These are phyloP conservation scores for Dioscorea dumetorum DNA, from an alignment of 106 monocot species.

Conservation along the genomic window DNA sequence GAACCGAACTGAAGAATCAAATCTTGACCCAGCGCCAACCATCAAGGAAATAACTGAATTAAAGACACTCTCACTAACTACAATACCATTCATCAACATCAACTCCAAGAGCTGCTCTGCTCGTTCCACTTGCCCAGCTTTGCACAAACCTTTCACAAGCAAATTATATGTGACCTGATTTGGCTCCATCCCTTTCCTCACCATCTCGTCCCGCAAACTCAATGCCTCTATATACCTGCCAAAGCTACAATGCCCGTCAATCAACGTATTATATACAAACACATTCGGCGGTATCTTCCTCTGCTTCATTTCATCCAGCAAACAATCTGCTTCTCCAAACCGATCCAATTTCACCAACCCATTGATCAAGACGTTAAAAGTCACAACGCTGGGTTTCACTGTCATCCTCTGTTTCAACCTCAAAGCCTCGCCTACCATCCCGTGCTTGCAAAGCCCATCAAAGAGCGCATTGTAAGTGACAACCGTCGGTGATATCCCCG, in stretches of 20 bases:
- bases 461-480: constrained; percentile 77
- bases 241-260: constrained; percentile 59
- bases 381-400: constrained; percentile 41
- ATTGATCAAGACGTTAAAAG: constrained; percentile 61
- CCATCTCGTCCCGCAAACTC: constrained; percentile 57
- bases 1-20: constrained; percentile 52
- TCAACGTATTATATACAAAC: constrained; percentile 71
- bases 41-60: constrained; percentile 52
- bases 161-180: constrained; percentile 70
- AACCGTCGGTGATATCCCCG: constrained; percentile 35
- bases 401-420: constrained; percentile 56
- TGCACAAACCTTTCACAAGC: constrained; percentile 56
- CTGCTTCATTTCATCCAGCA: constrained; percentile 63
- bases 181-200: constrained; percentile 42
- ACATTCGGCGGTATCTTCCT: constrained; percentile 54
- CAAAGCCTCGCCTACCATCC: constrained; percentile 48
- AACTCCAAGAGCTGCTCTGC: constrained; percentile 67
- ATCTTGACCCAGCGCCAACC: constrained; percentile 26
- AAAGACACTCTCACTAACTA: constrained; percentile 43
- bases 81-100: constrained; percentile 45
- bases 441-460: constrained; percentile 68
- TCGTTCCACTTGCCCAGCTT: constrained; percentile 43
- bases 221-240: constrained; percentile 36
- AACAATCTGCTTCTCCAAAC: constrained; percentile 26
- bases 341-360: constrained; percentile 45